These are phyloP conservation scores for Anthracocystis walkeri DNA, from an alignment of 1,284 basidiomycete species.

Conservation along the genomic window DNA sequence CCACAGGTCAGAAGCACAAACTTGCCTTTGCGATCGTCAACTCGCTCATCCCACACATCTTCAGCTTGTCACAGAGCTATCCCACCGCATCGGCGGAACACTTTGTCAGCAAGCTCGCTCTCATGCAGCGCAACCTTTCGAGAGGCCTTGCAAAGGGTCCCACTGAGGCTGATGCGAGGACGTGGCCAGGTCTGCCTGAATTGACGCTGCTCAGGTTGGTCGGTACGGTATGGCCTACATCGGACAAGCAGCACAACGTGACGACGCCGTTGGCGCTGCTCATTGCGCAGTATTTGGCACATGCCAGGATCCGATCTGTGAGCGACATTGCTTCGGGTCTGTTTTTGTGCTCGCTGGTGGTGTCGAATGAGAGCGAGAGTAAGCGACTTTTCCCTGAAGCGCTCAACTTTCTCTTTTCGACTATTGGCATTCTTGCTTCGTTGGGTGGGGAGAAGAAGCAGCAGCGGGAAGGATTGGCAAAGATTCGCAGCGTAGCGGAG, in stretches of 20 bases:
- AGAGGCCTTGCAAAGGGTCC: slow-evolving; percentile 84
- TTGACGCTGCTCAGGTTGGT: slow-evolving; percentile 83
- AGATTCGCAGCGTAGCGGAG: slow-evolving; percentile 46
- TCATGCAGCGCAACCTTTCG: slow-evolving; percentile 95
- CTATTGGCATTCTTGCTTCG: slow-evolving; percentile 79
- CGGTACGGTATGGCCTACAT: slow-evolving; percentile 89
- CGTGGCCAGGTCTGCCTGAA: slow-evolving; percentile 89
- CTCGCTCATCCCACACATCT: slow-evolving; percentile 83
- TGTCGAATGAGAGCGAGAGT: slow-evolving; percentile 80
- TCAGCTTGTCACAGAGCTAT: slow-evolving; percentile 82
- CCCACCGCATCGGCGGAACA: slow-evolving; percentile 82
- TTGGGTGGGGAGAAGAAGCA: slow-evolving; percentile 32
- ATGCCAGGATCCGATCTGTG: slow-evolving; percentile 81
- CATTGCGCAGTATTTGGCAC: slow-evolving; percentile 89
- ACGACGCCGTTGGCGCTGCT: slow-evolving; percentile 86
- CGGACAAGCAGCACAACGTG: slow-evolving; percentile 91
- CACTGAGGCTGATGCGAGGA: slow-evolving; percentile 77
- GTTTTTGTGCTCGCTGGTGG: slow-evolving; percentile 86
- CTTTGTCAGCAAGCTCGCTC: slow-evolving; percentile 83
- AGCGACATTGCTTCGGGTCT: slow-evolving; percentile 85
- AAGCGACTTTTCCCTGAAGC: slow-evolving; percentile 91
- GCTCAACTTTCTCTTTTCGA: slow-evolving; percentile 82
- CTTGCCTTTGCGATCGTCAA: slow-evolving; percentile 77
- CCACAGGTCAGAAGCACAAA: slow-evolving; percentile 71
- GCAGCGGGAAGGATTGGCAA: slow-evolving; percentile 35